phyloP scores from a whole-genome alignment of 495 filamentous ascomycete species.

The Astrothelium subdiscretum region DNA sequence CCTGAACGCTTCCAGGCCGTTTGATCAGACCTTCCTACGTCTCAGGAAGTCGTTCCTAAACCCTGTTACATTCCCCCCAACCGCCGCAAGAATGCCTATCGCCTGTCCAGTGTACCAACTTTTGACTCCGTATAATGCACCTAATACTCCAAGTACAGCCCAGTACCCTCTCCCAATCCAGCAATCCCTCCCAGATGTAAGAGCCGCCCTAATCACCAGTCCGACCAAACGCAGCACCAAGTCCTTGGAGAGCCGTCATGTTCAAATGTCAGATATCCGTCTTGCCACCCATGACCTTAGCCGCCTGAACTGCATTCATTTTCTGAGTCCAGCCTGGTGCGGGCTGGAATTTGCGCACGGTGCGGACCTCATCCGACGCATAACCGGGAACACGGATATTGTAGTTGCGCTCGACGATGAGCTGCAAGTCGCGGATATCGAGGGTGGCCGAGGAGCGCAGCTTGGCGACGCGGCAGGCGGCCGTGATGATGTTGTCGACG shows the following conservation, averaged over 20 bases:
- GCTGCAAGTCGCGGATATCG: constrained; percentile 87
- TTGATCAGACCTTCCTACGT: neutral
- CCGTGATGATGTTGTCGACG: constrained; percentile 76
- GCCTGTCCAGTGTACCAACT: neutral
- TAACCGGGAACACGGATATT: constrained; percentile 97
- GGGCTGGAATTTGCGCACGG: constrained; percentile 83
- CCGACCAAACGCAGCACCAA: neutral
- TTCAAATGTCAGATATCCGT: constrained; percentile 24
- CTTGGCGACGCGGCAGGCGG: constrained; percentile 85
- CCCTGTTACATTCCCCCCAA: too few species aligned
- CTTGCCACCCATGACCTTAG: constrained; percentile 48
- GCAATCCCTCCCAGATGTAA: neutral
- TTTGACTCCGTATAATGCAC: neutral
- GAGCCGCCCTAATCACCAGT: neutral
- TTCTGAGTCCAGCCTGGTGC: constrained; percentile 81
- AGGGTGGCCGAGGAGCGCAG: constrained; percentile 76
- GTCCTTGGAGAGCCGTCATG: too few species aligned
- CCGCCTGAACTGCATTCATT: constrained; percentile 89
- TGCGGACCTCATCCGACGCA: constrained; percentile 83
- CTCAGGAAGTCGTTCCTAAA: too few species aligned
- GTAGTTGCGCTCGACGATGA: constrained; percentile 91
- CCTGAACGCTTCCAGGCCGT: neutral
- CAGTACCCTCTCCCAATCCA: neutral
- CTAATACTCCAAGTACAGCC: neutral
- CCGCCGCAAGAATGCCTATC: neutral